These are phyloP conservation scores for Sequoia sempervirens DNA, from an alignment of 75 land plant species.

Conservation along the genomic window DNA sequence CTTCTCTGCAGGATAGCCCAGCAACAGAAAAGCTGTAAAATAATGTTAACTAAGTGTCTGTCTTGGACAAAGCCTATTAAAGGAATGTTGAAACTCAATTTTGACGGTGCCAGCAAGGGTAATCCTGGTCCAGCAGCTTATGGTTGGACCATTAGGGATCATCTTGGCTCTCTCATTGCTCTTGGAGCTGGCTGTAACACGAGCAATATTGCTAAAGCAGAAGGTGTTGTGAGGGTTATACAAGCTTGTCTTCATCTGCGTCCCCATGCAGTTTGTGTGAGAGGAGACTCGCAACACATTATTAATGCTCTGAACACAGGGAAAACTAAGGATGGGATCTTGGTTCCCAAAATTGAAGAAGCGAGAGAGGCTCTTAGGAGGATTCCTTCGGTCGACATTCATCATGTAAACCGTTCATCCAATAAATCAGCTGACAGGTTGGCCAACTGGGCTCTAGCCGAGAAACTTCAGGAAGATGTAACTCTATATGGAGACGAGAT, in stretches of 20 bases:
- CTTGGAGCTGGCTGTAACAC: neutral
- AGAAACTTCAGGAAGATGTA: too few species aligned
- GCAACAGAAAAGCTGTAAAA: too few species aligned
- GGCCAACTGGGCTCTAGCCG: neutral
- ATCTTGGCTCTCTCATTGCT: too few species aligned
- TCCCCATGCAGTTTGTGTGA: neutral
- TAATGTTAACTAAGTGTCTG: too few species aligned
- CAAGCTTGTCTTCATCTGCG: neutral
- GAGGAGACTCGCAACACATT: neutral
- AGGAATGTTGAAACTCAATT: too few species aligned
- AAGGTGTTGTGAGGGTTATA: neutral
- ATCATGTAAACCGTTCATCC: neutral
- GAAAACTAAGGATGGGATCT: neutral
- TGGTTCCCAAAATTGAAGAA: neutral
- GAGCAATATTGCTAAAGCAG: too few species aligned
- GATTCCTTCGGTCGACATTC: neutral
- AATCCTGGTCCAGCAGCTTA: too few species aligned
- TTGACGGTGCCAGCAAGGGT: too few species aligned
- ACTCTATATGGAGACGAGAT: too few species aligned
- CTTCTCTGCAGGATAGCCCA: too few species aligned
- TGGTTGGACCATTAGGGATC: too few species aligned
- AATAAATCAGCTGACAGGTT: neutral
- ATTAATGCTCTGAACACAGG: neutral
- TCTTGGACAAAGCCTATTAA: too few species aligned
- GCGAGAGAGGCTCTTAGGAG: neutral